Percentiles rank a stretch among this genome's conserved stretches.
These are phyloP conservation scores for Phytophthora capsici DNA, from an alignment of 352 stramenopile species.

Conservation along the genomic window DNA sequence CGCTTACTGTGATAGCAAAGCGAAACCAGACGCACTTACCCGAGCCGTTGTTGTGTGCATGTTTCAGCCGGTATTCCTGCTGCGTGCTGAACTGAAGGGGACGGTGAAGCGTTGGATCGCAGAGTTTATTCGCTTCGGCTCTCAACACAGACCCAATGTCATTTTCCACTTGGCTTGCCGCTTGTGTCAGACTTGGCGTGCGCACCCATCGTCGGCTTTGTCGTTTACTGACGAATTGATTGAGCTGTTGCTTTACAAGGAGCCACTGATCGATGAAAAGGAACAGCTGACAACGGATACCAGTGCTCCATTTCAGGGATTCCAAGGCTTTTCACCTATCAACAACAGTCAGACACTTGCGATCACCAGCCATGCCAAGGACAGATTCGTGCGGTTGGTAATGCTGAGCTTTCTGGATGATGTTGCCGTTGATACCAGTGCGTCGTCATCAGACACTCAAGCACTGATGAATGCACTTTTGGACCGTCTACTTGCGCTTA, in stretches of 20 bases:
- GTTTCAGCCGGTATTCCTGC: slow-evolving; percentile 75
- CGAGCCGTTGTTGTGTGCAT: slow-evolving; percentile 69
- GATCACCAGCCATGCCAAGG: slow-evolving; percentile 47
- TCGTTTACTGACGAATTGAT: slow-evolving; percentile 73
- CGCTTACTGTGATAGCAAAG: slow-evolving; percentile 72
- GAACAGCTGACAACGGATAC: slow-evolving; percentile 45
- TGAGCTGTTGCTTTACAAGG: slow-evolving; percentile 76
- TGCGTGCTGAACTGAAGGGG: slow-evolving; percentile 28
- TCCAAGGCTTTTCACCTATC: slow-evolving; percentile 23
- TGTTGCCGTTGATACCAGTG: slow-evolving; percentile 39
- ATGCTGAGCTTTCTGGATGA: slow-evolving; percentile 75
- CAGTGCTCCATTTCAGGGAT: slow-evolving; percentile 29
- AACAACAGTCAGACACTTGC: slow-evolving; percentile 24
- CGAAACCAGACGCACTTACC: slow-evolving; percentile 74
- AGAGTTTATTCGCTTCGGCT: slow-evolving; percentile 59
- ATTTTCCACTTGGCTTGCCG: slow-evolving; percentile 80
- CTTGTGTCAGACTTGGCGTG: slow-evolving; percentile 70
- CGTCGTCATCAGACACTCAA: slow-evolving; percentile 16
- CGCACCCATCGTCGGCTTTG: slow-evolving; percentile 49
- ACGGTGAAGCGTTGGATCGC: slow-evolving; percentile 70
- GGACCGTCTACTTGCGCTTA: slow-evolving; percentile 51
- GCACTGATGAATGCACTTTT: slow-evolving; percentile 50
- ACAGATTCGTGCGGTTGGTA: slow-evolving; percentile 74
- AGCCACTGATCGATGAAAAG: slow-evolving; percentile 76
- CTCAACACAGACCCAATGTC: slow-evolving; percentile 72